A percentile compares a stretch with the other conserved stretches of the same genome.
phyloP scores from a whole-genome alignment of 2,329 filamentous ascomycete genomes.

The Fusarium chuoi region DNA sequence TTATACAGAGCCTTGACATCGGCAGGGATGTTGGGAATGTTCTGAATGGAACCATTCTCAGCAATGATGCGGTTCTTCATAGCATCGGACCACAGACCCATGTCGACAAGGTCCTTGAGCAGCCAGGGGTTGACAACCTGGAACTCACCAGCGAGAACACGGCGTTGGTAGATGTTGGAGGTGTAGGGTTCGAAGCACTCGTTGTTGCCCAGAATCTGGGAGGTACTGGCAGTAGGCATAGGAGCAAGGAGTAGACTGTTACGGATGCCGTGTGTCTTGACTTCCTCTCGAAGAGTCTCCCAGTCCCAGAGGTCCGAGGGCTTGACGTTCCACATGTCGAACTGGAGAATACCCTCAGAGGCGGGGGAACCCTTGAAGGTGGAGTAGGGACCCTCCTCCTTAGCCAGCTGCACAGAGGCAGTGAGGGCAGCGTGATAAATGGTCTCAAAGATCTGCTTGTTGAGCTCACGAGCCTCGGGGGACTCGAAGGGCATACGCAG shows the following conservation, averaged over 20 bases:
- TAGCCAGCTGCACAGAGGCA: constrained; percentile 86
- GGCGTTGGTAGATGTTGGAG: constrained; percentile 99
- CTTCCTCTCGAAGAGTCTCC: constrained; percentile 86
- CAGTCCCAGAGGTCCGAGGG: constrained; percentile 98
- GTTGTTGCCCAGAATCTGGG: constrained; percentile 98
- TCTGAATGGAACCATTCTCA: constrained; percentile 94
- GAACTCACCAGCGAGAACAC: constrained; percentile 97
- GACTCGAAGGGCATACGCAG: constrained; percentile 98
- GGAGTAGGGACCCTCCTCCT: constrained; percentile 84
- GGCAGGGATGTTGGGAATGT: constrained; percentile 94
- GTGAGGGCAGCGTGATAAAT: constrained; percentile 97
- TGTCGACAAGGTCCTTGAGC: constrained; percentile 96
- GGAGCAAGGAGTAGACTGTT: constrained; percentile 96
- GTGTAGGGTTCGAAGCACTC: constrained; percentile 99
- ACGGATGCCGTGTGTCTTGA: constrained; percentile 91
- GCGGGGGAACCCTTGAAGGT: constrained; percentile 94
- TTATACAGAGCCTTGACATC: constrained; percentile 99
- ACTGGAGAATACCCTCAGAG: constrained; percentile 95
- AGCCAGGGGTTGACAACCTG: constrained; percentile 99
- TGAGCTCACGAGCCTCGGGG: constrained; percentile 89
- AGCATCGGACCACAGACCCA: constrained; percentile 97
- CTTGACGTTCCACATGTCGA: constrained; percentile 97
- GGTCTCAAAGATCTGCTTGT: constrained; percentile 99
- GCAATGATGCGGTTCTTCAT: constrained; percentile 99
- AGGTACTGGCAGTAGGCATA: constrained; percentile 97